These are phyloP conservation scores for Hibiscus tridactylites DNA, from an alignment of 345 rosid species.

Conservation along the genomic window DNA sequence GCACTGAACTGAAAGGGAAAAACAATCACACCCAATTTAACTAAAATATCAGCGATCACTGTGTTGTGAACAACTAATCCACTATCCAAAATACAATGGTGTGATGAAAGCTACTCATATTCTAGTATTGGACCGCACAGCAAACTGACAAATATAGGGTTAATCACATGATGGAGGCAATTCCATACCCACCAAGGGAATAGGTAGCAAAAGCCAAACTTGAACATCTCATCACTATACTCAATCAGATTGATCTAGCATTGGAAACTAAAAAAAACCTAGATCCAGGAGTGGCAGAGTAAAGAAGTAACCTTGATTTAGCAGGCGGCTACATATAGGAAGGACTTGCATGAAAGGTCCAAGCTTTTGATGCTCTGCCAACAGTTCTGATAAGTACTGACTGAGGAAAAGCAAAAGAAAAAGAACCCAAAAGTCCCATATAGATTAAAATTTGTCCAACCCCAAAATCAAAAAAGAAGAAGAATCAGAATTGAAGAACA, in stretches of 20 bases:
- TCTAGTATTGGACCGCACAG: no score
- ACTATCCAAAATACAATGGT: neutral
- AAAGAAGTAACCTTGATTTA: neutral
- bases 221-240: neutral
- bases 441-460: neutral
- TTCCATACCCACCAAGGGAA: neutral
- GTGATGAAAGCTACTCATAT: no score
- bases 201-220: neutral
- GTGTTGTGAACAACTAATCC: neutral
- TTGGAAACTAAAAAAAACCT: neutral
- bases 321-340: neutral
- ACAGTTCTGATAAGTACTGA: neutral
- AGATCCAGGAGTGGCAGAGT: neutral
- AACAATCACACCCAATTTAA: neutral
- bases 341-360: neutral
- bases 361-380: neutral
- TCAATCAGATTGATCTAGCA: neutral
- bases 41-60: neutral
- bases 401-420: neutral
- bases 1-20: neutral
- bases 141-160: no score
- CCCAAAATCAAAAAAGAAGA: neutral
- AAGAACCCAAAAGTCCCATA: neutral
- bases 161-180: neutral
- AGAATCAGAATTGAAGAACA: neutral